Evolutionary conservation across 257 asterid species (phyloP).

Genomic region (Apocynum venetum): DNA sequence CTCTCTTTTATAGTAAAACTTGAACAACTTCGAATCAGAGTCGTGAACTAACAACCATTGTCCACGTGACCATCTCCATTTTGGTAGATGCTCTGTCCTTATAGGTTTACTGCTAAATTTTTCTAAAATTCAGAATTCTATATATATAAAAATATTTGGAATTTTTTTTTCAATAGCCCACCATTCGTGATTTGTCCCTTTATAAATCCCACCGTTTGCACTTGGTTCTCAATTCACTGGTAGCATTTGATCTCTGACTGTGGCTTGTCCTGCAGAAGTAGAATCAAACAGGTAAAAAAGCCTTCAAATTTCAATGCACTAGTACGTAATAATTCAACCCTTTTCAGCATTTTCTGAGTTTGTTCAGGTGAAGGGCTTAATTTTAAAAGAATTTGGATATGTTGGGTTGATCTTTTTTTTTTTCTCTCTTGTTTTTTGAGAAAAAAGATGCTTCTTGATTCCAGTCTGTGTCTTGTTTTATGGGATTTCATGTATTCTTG

Average conservation of each 20-base stretch:
- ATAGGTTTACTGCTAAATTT: not conserved
- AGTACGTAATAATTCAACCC: not conserved
- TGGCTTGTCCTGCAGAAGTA: conserved; percentile 1
- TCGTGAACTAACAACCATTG: conserved; percentile 32
- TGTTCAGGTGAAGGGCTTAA: not conserved
- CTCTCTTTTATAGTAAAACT: not conserved
- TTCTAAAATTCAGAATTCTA: not conserved
- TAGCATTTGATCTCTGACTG: not conserved
- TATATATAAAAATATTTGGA: not conserved
- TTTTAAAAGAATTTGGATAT: not conserved
- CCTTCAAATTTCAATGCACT: not conserved
- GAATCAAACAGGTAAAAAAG: conserved; percentile 11
- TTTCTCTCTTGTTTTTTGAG: not conserved
- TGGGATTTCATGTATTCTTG: conserved; percentile 13
- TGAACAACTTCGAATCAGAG: conserved; percentile 14
- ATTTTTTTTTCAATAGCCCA: not conserved
- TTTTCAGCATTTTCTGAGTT: not conserved
- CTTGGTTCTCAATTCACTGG: not conserved
- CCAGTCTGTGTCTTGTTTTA: conserved; percentile 16
- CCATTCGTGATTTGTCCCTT: not conserved
- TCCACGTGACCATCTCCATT: conserved; percentile 37
- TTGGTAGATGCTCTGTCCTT: conserved; percentile 19
- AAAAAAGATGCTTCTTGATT: conserved; percentile 8
- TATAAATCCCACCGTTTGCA: not conserved
- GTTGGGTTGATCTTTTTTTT: not conserved